A percentile compares a stretch with the other conserved stretches of the same genome.
Evolutionary conservation across 2,329 filamentous ascomycete genomes (phyloP).

Genomic region (Monosporascus cannonballus): DNA sequence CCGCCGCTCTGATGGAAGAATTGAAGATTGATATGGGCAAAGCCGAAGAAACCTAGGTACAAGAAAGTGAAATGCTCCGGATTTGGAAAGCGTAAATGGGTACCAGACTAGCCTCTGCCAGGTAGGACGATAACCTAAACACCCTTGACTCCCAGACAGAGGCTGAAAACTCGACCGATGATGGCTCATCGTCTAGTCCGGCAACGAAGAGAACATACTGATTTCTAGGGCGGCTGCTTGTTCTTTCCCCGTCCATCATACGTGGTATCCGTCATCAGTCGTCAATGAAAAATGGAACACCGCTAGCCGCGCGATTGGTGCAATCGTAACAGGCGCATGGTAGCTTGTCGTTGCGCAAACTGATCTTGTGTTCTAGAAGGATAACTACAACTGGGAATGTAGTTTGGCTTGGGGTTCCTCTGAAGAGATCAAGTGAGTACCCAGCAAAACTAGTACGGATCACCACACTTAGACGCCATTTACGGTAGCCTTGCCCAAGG

Average conservation of each 20-base stretch:
- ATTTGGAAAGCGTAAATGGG: slow-evolving; percentile 12
- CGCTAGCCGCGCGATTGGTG: background rate
- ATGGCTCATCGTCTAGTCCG: slow-evolving; percentile 8
- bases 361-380: slow-evolving; percentile 10
- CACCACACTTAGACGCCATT: slow-evolving; percentile 2
- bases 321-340: slow-evolving; percentile 7
- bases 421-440: slow-evolving; percentile 1
- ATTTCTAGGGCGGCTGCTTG: slow-evolving; percentile 6
- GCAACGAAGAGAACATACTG: slow-evolving; percentile 21
- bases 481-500: slow-evolving; percentile 30
- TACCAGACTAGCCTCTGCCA: slow-evolving; percentile 11
- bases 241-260: slow-evolving; percentile 10
- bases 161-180: slow-evolving; percentile 2
- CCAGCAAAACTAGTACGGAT: slow-evolving; percentile 5
- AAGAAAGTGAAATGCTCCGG: slow-evolving; percentile 18
- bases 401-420: slow-evolving; percentile 7
- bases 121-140: slow-evolving; percentile 5
- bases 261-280: slow-evolving; percentile 9
- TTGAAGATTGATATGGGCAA: slow-evolving; percentile 12
- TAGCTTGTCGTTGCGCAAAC: slow-evolving; percentile 4
- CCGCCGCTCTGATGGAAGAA: slow-evolving; percentile 2
- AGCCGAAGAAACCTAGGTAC: slow-evolving; percentile 14
- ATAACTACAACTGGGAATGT: slow-evolving; percentile 11
- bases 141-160: background rate
- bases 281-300: slow-evolving; percentile 2